These are phyloP conservation scores for Condylostoma magnum DNA, from an alignment of 169 alveolate species.

Conservation along the genomic window DNA sequence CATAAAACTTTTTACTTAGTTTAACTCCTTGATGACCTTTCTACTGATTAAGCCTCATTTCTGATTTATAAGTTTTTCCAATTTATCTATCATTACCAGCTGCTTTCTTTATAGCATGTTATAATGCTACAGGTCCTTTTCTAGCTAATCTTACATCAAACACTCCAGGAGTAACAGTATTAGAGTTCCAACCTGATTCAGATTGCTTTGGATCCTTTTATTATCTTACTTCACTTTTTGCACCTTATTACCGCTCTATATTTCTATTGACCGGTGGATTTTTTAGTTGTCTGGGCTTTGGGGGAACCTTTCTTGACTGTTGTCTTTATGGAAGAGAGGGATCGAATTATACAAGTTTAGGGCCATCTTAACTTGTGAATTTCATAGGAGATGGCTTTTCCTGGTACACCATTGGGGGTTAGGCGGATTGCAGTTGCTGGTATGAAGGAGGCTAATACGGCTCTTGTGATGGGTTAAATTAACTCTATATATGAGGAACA, in stretches of 20 bases:
- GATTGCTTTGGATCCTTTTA: conserved; percentile 5
- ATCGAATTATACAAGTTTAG: neutral
- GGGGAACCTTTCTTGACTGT: neutral
- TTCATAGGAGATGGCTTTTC: conserved; percentile 11
- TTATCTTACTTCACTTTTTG: no score
- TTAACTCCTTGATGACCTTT: neutral
- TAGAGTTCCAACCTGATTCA: conserved; percentile 22
- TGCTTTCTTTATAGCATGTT: conserved; percentile 23
- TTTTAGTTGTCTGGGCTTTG: neutral
- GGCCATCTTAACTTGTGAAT: neutral
- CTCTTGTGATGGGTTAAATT: no score
- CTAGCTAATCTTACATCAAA: neutral
- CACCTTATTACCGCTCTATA: neutral
- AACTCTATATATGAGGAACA: no score
- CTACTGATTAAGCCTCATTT: neutral
- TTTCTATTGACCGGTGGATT: neutral
- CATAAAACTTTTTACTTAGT: neutral
- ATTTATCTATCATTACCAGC: neutral
- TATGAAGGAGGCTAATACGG: no score
- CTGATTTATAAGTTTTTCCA: neutral
- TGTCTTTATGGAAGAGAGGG: neutral
- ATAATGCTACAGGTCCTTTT: conserved; percentile 3
- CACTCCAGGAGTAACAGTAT: conserved; percentile 7
- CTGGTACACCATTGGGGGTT: neutral
- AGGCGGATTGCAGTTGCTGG: no score